A percentile compares a stretch with the other conserved stretches of the same genome.
Evolutionary conservation across 805 yeast genomes (phyloP).

Genomic region (Pichia kluyveri): DNA sequence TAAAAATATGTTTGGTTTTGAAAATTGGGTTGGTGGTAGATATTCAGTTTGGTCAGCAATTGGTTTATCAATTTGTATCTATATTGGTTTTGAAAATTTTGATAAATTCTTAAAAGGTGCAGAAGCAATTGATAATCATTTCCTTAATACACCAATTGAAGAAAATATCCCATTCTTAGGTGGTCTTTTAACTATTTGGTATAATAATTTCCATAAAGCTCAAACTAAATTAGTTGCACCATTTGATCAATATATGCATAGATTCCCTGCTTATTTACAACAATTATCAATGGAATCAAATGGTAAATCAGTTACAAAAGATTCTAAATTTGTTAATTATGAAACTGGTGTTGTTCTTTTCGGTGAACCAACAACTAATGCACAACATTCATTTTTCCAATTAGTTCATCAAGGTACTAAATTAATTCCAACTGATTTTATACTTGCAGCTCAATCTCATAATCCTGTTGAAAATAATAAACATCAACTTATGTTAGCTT

Average conservation of each 20-base stretch:
- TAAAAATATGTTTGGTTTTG: slow-evolving; percentile 97
- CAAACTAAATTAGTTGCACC: slow-evolving; percentile 98
- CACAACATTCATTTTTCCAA: slow-evolving; percentile 99
- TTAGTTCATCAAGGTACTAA: slow-evolving; percentile 98
- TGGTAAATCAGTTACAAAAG: slow-evolving; percentile 95
- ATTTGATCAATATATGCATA: slow-evolving; percentile 95
- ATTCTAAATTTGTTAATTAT: slow-evolving; percentile 83
- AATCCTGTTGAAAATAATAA: slow-evolving; percentile 91
- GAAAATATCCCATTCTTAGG: slow-evolving; percentile 90
- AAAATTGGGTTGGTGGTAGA: slow-evolving; percentile 99
- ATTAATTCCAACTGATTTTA: slow-evolving; percentile 93
- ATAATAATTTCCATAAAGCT: slow-evolving; percentile 96
- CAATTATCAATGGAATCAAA: slow-evolving; percentile 98
- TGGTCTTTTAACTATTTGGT: slow-evolving; percentile 94
- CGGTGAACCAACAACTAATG: slow-evolving; percentile 98
- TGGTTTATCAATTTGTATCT: slow-evolving; percentile 90
- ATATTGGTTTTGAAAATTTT: slow-evolving; percentile 93
- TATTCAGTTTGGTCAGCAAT: slow-evolving; percentile 99
- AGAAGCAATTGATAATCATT: slow-evolving; percentile 93
- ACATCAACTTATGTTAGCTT: slow-evolving; percentile 98
- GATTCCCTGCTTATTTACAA: slow-evolving; percentile 99
- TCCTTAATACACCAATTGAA: slow-evolving; percentile 73
- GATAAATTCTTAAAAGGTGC: slow-evolving; percentile 93
- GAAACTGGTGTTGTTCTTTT: slow-evolving; percentile 93
- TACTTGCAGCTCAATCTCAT: slow-evolving; percentile 94